Percentiles rank a stretch among this genome's conserved stretches.
Conservation (phyloP, 1,284 basidiomycete genomes). For the Rhodotorula sp. region DNA sequence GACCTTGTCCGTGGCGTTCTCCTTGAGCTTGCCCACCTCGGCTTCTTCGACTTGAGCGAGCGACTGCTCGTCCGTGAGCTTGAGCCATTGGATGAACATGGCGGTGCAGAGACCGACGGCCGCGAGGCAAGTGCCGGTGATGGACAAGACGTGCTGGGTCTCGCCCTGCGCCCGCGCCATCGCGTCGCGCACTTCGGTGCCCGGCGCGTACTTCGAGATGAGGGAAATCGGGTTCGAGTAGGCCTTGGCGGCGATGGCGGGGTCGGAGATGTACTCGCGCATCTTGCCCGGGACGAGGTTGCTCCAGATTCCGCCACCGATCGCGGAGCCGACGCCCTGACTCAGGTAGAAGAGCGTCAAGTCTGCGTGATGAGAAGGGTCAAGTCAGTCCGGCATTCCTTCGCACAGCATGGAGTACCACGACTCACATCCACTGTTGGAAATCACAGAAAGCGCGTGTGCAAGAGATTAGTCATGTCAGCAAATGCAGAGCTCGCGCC, state of each 20-base stretch:
- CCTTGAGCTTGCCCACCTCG: conserved; percentile 15
- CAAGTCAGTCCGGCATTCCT: neutral
- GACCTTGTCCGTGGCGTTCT: neutral
- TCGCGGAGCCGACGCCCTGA: conserved; percentile 49
- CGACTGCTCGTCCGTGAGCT: conserved; percentile 46
- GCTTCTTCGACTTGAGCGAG: conserved; percentile 39
- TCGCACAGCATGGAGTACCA: neutral
- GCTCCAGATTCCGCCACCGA: conserved; percentile 51
- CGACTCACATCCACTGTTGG: neutral
- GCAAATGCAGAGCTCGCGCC: neutral
- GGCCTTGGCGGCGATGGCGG: conserved; percentile 42
- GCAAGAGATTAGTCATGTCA: no score
- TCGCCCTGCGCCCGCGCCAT: conserved; percentile 49
- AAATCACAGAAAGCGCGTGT: no score
- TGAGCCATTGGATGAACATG: conserved; percentile 43
- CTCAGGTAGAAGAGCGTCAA: conserved; percentile 49
- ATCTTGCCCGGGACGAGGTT: conserved; percentile 48
- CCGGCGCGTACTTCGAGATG: conserved; percentile 41
- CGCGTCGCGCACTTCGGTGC: conserved; percentile 45
- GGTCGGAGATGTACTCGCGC: conserved; percentile 44
- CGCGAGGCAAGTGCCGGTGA: conserved; percentile 46
- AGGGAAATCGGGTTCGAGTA: conserved; percentile 48
- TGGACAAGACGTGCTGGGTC: conserved; percentile 48
- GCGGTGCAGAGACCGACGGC: conserved; percentile 41
- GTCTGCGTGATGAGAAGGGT: conserved; percentile 32